phyloP scores from a whole-genome alignment of 805 yeast species.

The Lipomyces starkeyi region DNA sequence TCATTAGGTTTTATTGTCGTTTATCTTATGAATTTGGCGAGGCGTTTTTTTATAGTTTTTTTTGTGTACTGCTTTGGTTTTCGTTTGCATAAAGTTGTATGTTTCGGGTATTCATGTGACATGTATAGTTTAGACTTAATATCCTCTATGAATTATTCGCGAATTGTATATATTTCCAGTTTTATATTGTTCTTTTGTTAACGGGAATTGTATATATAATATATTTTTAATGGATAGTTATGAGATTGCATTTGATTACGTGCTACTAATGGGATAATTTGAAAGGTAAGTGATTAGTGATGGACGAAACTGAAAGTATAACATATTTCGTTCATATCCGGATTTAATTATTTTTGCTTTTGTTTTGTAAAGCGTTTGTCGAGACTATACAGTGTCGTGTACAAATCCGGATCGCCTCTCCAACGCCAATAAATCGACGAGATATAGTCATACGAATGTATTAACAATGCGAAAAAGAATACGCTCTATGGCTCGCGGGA shows the following conservation, averaged over 20 bases:
- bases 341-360: neutral
- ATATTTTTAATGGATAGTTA: neutral
- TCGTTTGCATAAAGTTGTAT: constrained; percentile 1
- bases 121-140: neutral
- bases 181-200: neutral
- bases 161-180: neutral
- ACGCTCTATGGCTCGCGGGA: neutral
- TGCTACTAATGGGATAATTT: neutral
- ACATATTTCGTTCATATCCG: neutral
- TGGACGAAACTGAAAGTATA: neutral
- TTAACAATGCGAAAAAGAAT: neutral
- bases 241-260: neutral
- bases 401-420: neutral
- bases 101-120: neutral
- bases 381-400: no score
- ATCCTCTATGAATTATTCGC: neutral
- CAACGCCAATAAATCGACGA: no score
- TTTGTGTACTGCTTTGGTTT: neutral
- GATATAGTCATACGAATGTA: neutral
- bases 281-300: neutral
- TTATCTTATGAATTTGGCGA: neutral
- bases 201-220: neutral
- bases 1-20: neutral
- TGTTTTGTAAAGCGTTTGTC: neutral
- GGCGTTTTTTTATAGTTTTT: neutral